These are phyloP conservation scores for Parsonsia alboflavescens DNA, from an alignment of 257 asterid genomes.

Conservation along the genomic window DNA sequence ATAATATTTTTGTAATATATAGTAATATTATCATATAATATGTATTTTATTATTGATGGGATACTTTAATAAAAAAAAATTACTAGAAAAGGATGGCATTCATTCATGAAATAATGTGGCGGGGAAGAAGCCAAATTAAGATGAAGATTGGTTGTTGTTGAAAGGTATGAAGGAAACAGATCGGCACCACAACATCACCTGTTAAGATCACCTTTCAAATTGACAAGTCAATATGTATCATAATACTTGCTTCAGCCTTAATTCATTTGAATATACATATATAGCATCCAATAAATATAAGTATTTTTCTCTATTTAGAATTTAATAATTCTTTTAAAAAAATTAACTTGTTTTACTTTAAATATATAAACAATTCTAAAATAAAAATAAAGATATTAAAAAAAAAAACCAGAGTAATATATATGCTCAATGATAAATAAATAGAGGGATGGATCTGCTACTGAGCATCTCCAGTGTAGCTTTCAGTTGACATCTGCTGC, in stretches of 20 bases:
- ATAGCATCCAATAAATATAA: too few species aligned
- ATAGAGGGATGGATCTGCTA: background rate
- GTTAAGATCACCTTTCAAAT: background rate
- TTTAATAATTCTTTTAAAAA: too few species aligned
- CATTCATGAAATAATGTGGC: background rate
- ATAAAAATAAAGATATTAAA: too few species aligned
- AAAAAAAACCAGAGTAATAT: too few species aligned
- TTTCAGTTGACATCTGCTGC: background rate
- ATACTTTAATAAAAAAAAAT: background rate
- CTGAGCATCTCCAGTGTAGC: background rate
- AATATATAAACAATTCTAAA: too few species aligned
- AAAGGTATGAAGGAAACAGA: conserved; percentile 4
- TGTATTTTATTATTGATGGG: too few species aligned
- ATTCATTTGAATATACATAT: background rate
- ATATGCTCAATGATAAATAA: too few species aligned
- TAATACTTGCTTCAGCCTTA: conserved; percentile 9
- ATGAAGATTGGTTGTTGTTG: conserved; percentile 12
- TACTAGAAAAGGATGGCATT: too few species aligned
- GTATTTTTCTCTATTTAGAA: too few species aligned
- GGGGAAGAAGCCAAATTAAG: conserved; percentile 9
- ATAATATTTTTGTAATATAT: too few species aligned
- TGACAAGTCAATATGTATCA: conserved; percentile 14
- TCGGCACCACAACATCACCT: background rate
- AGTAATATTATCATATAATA: too few species aligned
- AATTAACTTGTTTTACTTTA: too few species aligned